Base-by-base conservation (phyloP, 306 rosid genomes). In the Crotalaria pallida region DNA sequence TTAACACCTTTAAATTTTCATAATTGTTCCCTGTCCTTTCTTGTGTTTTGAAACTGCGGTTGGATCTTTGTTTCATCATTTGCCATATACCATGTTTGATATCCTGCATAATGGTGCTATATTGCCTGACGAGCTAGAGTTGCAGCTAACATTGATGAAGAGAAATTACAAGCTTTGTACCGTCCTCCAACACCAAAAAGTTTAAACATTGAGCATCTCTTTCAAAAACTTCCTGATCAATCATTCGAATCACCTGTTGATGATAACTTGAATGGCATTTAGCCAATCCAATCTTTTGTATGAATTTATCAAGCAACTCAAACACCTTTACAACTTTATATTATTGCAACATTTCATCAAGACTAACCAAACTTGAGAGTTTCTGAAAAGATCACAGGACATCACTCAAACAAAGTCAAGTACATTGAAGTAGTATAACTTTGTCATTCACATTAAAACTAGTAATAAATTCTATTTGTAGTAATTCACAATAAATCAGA, bases 401-500 rank as follows among this genome's bases (percentile, higher is more conserved):
- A 52, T 59, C 75, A 27, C 15, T 51, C 15, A 19, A 19, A 31
- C 43, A 27, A 61, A 51, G 27, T 69, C 18, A 15, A 8, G 47
- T 60, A 19, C 23, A n/a, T n/a, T n/a, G 4, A 29, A 2, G 8
- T 31, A n/a, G 7, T 50, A 45, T 33, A 49, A 55, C 61, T 23
- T 77, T 53, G 45, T 52, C 60, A 33, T 36, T 52, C 48, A 34
- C 15, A 17, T 11, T 47, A 5, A 16, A 55, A 65, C 38, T 45
- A 16, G 73, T 15, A 9, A 26, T 36, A 78, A 64, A 58, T 47
- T 24, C 64, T 47, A 65, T 66, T 18, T 50, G 66, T 31, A n/a
- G 34, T 38, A 38, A 31, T 71, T 67, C 48, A 71, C 73, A 38
- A 58, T 47, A 78, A 72, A 65, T 66, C n/a, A 67, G 29, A 8